Base-by-base conservation (phyloP, 2,329 filamentous ascomycete species). In the Cladophialophora yegresii region DNA sequence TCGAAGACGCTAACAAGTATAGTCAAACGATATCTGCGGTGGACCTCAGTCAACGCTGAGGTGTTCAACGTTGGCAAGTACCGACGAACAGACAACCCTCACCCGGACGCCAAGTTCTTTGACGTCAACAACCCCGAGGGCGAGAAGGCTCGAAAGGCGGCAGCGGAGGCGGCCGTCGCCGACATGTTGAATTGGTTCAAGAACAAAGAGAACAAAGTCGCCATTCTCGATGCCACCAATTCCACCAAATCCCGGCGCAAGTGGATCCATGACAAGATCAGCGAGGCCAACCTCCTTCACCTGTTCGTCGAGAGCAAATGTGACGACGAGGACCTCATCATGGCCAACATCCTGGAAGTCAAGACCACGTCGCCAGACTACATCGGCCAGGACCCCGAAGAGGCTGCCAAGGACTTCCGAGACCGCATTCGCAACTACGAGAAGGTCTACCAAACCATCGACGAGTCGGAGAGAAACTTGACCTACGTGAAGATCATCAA, bases 61-160 rank as follows among this genome's bases (percentile, higher is more conserved):
- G 93, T 92, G 69, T 99, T 99, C 86, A 99, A 99, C 71, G 95
- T 99, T 70, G 95, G 95, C 76, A 93, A 89, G 75, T 99, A 99
- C 77, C 91, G 95, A 71, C 92, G 95, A 70, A 87, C 89, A 73
- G 89, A 90, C 71, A 96, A 92, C 5, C 92, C 95, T 20, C 93
- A 96, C 71, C 95, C 95, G 16, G 88, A 88, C 2, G 95, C 95
- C 71, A 91, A 93, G 73, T 99, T 99, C 82, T 99, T 99, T 80
- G 93, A 97, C 76, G 92, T 86, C 58, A 86, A 87, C 74, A 99
- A 99, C 76, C 81, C 85, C 49, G 93, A 97, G 76, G 95, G 95
- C 69, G 95, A 99, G 80, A 88, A 90, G 60, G 88, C 92, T 78
- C 89, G 95, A 58, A 88, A 87, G 66, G 92, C 90, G 51, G 95